phyloP scores from a whole-genome alignment of 345 rosid species.

The Brassica carinata region DNA sequence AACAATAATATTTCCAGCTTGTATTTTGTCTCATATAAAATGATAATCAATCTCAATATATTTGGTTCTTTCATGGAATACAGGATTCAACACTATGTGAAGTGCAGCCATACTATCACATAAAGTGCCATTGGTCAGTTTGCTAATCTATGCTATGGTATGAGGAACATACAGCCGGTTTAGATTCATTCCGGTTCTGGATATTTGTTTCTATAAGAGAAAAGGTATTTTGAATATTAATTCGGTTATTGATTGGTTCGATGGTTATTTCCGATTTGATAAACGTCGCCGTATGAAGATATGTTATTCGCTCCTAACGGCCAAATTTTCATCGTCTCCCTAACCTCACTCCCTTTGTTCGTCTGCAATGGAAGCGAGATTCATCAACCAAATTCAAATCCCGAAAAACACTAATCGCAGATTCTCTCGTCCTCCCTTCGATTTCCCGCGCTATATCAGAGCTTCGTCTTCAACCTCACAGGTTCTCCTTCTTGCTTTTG shows the following conservation, averaged over 20 bases:
- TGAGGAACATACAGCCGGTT: no score
- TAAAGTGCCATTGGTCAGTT: no score
- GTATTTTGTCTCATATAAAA: no score
- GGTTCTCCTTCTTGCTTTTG: constrained; percentile 34
- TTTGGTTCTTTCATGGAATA: no score
- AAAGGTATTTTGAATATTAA: no score
- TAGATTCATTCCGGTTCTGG: no score
- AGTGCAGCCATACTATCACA: no score
- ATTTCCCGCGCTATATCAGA: constrained; percentile 42
- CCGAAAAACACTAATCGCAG: constrained; percentile 37
- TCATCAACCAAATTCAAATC: constrained; percentile 43
- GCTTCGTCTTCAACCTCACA: constrained; percentile 55
- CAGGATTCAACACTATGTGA: no score
- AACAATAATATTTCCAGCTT: no score
- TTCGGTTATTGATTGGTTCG: not conserved
- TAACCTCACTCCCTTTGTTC: not conserved
- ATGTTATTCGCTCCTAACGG: not conserved
- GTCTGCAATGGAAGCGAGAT: constrained; percentile 70
- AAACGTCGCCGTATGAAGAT: constrained; percentile 1
- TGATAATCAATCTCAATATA: no score
- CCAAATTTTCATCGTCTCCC: not conserved
- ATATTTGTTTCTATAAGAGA: no score
- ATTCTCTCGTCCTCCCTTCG: constrained; percentile 17
- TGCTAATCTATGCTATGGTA: no score
- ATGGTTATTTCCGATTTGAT: not conserved